Base-by-base conservation (phyloP, 495 filamentous ascomycete genomes). In the Tuber calosporum region DNA sequence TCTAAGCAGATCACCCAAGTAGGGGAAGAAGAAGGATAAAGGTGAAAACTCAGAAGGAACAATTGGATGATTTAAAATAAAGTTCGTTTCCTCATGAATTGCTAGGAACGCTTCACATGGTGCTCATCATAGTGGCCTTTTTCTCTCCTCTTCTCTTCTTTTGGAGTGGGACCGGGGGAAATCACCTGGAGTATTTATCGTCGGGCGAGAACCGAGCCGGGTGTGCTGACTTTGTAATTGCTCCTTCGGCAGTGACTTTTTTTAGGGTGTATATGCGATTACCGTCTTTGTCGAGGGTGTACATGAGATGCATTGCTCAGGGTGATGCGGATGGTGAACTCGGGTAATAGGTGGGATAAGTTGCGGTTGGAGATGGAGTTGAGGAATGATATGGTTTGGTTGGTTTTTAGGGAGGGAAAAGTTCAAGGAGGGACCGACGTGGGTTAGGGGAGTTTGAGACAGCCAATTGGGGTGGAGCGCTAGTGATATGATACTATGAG, bases 121-220 rank as follows among this genome's bases (percentile, higher is more conserved):
- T 80, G 9, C 72, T 80, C 78, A 80, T 80, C 78, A 80, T 34
- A 36, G 69, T 67, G 45, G 70, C 37, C 37, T 42, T 30, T 19
- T 39, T 22, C 22, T 41, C 37, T n/a, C 22, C 67, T 68, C 70
- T 69, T n/a, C 43, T 37, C 37, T 20, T 34, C 26, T 40, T 22
- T 20, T 66, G 6, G 22, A 41, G 36, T 34, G 26, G 39, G 13
- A 39, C 38, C 20, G 62, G 67, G n/a, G 40, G 36, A 58, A 66
- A 62, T n/a, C 83, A 91, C 89, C 88, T 89, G 77, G 94, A 97
- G 85, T 94, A 97, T 85, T 95, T 96, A 86, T 99, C 95, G 85
- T 99, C 95, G 74, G 95, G 95, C 45, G 92, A 95, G 86, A 97
- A 99, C 74, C 96, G 87, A 67, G 96, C 96, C 34, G 96, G 95